Evolutionary conservation across 2,329 filamentous ascomycete species (phyloP), one percentile per base, ranked within the genome.

Genomic region (Fusarium oxysporum): DNA sequence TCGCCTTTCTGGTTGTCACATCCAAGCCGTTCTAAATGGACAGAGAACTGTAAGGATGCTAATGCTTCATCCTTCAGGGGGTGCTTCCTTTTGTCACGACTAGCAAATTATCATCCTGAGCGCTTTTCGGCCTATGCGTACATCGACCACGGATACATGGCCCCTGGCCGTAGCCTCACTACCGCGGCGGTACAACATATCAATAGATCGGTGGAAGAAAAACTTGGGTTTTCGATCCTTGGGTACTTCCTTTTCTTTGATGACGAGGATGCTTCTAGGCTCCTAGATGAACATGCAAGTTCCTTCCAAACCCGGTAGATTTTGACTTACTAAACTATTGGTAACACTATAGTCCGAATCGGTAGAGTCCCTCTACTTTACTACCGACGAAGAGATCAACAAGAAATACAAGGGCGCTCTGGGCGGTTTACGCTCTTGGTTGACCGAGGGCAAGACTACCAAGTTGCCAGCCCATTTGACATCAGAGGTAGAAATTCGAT

Each of bases 1-100:
- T 30, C 10, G 0, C 19, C 3, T n/a, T 8, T 16, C 9, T 48
- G 13, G 7, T 0, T 2, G 2, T n/a, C 4, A 8, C 1, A 0
- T 10, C 4, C 4, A n/a, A 48, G 13, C 0, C 1, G 13, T 6
- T 48, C 45, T 11, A 2, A 6, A 12, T 6, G 13, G 2, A 2
- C 0, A 12, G 13, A 12, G 13, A 1, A 30, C 0, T 30, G 2
- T 30, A 6, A 12, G 6, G 19, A 30, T 30, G 6, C 28, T 48
- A 2, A 48, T 4, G 1, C 2, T 11, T 30, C 1, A 30, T 30
- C 3, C 3, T n/a, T 0, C 6, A 48, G 45, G 45, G 45, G 45
- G 2, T 48, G 45, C 17, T 30, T 48, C 4, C 45, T 48, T n/a
- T 8, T 48, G 21, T 48, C 45, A 8, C 45, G 45, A 3, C 28